phyloP scores from a whole-genome alignment of 164 flowering plant species.

The Berberis thunbergii region DNA sequence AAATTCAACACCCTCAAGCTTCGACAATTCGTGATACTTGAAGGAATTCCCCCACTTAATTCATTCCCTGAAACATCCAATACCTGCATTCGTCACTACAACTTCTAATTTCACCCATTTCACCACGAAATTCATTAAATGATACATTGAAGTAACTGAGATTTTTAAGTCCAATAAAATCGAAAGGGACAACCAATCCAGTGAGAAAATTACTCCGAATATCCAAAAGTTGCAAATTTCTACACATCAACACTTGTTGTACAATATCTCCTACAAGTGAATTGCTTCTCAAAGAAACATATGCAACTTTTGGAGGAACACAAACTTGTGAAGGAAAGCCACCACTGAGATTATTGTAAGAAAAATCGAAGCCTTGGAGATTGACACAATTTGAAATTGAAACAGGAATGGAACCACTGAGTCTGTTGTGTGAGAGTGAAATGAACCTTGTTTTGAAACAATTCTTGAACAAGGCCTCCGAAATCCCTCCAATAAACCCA shows the following conservation, averaged over 20 bases:
- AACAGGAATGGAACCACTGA: constrained; percentile 58
- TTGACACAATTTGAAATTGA: constrained; percentile 52
- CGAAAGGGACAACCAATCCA: constrained; percentile 53
- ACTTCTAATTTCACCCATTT: constrained; percentile 30
- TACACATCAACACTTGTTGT: constrained; percentile 38
- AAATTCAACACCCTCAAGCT: constrained; percentile 52
- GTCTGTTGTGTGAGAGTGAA: constrained; percentile 62
- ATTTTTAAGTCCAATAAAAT: constrained; percentile 39
- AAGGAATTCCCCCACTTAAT: constrained; percentile 55
- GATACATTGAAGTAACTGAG: constrained; percentile 66
- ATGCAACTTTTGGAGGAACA: constrained; percentile 31
- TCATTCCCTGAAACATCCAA: constrained; percentile 66
- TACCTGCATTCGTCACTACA: constrained; percentile 45
- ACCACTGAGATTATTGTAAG: constrained; percentile 66
- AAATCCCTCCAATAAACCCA: constrained; percentile 56
- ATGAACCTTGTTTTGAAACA: constrained; percentile 65
- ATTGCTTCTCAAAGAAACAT: constrained; percentile 67
- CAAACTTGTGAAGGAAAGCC: constrained; percentile 52
- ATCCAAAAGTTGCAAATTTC: constrained; percentile 63
- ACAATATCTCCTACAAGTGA: constrained; percentile 41
- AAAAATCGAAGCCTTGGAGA: constrained; percentile 71
- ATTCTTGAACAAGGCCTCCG: constrained; percentile 46
- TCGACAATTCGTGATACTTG: constrained; percentile 45
- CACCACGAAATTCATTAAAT: constrained; percentile 54
- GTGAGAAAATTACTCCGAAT: constrained; percentile 61